Evolutionary conservation across 2,329 filamentous ascomycete genomes (phyloP).

Genomic region (Colletotrichum destructivum): DNA sequence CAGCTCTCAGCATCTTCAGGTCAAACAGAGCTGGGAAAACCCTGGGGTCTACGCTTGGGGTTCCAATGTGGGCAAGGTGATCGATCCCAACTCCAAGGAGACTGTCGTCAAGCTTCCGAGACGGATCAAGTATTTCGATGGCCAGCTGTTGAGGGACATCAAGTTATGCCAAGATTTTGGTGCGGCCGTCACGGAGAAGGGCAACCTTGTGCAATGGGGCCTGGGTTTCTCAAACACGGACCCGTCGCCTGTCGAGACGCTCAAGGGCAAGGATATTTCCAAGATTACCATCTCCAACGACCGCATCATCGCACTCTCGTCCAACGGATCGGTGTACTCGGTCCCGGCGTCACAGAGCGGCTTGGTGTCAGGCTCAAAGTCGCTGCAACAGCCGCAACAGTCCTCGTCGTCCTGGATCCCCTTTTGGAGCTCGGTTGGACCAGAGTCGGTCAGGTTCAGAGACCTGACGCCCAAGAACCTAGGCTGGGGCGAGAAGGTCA

Average conservation of each 20-base stretch:
- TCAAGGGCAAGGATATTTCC: constrained; percentile 85
- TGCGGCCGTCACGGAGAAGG: constrained; percentile 88
- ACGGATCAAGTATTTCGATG: constrained; percentile 86
- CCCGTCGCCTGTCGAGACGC: constrained; percentile 76
- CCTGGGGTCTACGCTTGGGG: constrained; percentile 97
- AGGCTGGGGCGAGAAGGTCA: constrained; percentile 79
- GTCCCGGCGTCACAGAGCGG: constrained; percentile 83
- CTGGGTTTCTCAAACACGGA: constrained; percentile 78
- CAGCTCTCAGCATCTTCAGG: constrained; percentile 89
- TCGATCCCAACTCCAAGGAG: constrained; percentile 86
- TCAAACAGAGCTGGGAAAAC: constrained; percentile 84
- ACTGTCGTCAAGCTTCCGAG: constrained; percentile 83
- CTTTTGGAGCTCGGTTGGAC: constrained; percentile 70
- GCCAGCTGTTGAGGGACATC: constrained; percentile 85
- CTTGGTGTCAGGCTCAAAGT: constrained; percentile 76
- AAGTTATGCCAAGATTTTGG: constrained; percentile 88
- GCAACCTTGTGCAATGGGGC: constrained; percentile 95
- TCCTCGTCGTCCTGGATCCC: constrained; percentile 77
- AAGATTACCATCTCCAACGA: constrained; percentile 86
- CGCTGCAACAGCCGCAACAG: constrained; percentile 61
- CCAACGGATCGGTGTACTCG: constrained; percentile 85
- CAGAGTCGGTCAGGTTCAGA: constrained; percentile 76
- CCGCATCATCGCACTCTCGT: constrained; percentile 84
- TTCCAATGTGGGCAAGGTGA: constrained; percentile 87
- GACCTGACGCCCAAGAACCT: constrained; percentile 76